These are phyloP conservation scores for Colletotrichum spaethianum DNA, from an alignment of 2,329 filamentous ascomycete genomes.

Conservation along the genomic window DNA sequence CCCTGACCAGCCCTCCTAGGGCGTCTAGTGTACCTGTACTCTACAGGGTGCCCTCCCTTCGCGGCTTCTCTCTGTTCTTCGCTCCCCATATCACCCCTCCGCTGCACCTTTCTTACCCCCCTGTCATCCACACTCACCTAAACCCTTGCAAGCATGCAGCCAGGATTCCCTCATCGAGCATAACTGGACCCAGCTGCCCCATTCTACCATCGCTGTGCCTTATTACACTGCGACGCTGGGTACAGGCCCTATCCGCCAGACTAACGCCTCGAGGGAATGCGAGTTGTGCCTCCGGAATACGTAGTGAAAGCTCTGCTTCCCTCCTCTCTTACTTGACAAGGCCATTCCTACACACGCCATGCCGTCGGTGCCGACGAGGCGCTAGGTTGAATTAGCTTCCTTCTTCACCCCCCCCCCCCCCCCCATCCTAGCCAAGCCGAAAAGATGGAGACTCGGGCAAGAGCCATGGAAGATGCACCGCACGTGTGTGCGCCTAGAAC, in stretches of 20 bases:
- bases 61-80: slow-evolving; percentile 28
- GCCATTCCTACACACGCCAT: slow-evolving; percentile 34
- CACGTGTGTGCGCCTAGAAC: slow-evolving; percentile 43
- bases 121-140: slow-evolving; percentile 14
- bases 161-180: slow-evolving; percentile 41
- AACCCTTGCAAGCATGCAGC: slow-evolving; percentile 37
- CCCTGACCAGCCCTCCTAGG: slow-evolving; percentile 35
- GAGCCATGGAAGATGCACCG: slow-evolving; percentile 33
- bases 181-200: slow-evolving; percentile 35
- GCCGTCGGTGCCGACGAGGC: slow-evolving; percentile 40
- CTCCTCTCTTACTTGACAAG: slow-evolving; percentile 32
- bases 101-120: slow-evolving; percentile 19
- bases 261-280: slow-evolving; percentile 36
- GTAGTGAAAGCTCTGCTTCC: slow-evolving; percentile 18
- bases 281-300: slow-evolving; percentile 32
- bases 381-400: slow-evolving; percentile 32
- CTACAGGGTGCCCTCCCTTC: slow-evolving; percentile 32
- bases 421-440: slow-evolving; percentile 29
- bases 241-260: slow-evolving; percentile 39
- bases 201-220: slow-evolving; percentile 39
- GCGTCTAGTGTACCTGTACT: slow-evolving; percentile 9
- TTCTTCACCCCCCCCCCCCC: slow-evolving; percentile 17
- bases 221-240: slow-evolving; percentile 37
- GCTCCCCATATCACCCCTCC: slow-evolving; percentile 10
- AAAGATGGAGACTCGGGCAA: slow-evolving; percentile 35